Base-by-base conservation (phyloP, 2,329 filamentous ascomycete species). In the Curvularia sp. region DNA sequence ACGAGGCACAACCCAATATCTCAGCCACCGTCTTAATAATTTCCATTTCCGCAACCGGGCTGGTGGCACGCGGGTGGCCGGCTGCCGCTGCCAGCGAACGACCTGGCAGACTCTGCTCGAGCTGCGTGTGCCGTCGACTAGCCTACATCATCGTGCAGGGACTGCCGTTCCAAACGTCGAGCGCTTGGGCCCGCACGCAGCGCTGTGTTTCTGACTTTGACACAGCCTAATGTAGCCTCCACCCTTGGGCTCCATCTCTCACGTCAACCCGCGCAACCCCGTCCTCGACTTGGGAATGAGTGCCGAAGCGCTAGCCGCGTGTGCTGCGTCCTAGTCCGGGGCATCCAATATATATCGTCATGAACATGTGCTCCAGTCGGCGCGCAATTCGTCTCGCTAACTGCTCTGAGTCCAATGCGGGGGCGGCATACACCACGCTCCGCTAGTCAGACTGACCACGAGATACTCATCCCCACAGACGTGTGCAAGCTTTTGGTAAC, bases 111-210 rank as follows among this genome's bases (percentile, higher is more conserved):
- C 39, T 38, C 15, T 53, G 46, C 39, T 15, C 54, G 39, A 26
- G 31, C 39, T 42, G 44, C 20, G 26, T 52, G 41, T 58, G 53
- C 54, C 31, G 35, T 57, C 53, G 48, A 53, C 31, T 58, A 53
- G 55, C 61, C 58, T 61, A 70, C 62, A 66, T 68, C 65, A 68
- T 66, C 49, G 51, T 46, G 58, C 67, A 64, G 55, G 54, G 44
- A 30, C 53, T 60, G 24, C 35, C 33, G 55, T 53, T 49, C 39
- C n/a, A 60, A 56, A 43, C 30, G 53, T 50, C 50, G 50, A 28
- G 53, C 56, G 59, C 55, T 33, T 55, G 51, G 60, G 58, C 61
- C 58, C 41, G 47, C 49, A 55, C 61, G 63, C 61, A 59, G 52
- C 64, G 60, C 60, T 53, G 55, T 51, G 52, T 55, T 53, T 28